Conservation (phyloP, 352 stramenopile species). For the Pythium utonaiense region DNA sequence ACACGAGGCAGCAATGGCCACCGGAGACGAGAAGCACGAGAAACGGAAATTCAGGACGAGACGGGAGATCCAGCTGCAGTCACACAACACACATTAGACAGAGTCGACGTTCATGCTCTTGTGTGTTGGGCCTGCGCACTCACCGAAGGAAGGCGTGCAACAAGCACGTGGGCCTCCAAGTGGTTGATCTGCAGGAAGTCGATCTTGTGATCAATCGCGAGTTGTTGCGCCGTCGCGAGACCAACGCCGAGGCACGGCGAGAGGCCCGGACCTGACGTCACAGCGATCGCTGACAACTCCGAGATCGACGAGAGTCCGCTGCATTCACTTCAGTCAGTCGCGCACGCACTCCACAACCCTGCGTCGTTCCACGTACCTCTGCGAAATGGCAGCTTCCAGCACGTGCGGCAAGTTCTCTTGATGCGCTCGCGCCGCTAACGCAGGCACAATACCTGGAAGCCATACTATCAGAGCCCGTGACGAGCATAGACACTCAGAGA, state of each 20-base stretch:
- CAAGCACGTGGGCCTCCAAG: slow-evolving; percentile 96
- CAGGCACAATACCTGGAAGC: slow-evolving; percentile 91
- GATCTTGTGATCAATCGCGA: slow-evolving; percentile 86
- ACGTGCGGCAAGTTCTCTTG: slow-evolving; percentile 94
- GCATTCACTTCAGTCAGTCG: neutral
- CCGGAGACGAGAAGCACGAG: slow-evolving; percentile 97
- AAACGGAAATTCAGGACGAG: slow-evolving; percentile 92
- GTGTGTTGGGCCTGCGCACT: no score
- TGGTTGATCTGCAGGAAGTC: slow-evolving; percentile 97
- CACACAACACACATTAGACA: neutral
- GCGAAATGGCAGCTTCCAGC: slow-evolving; percentile 85
- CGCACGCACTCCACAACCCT: no score
- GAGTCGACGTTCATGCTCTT: neutral
- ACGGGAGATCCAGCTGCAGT: slow-evolving; percentile 28
- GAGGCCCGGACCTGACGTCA: slow-evolving; percentile 95
- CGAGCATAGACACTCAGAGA: neutral
- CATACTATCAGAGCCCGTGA: neutral
- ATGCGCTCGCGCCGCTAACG: slow-evolving; percentile 92
- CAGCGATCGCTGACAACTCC: slow-evolving; percentile 93
- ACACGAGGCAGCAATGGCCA: slow-evolving; percentile 97
- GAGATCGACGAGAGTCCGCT: slow-evolving; percentile 61
- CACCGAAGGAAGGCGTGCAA: slow-evolving; percentile 87
- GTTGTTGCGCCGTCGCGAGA: slow-evolving; percentile 65
- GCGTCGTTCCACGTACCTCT: no score
- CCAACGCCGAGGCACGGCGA: slow-evolving; percentile 97